Conservation (phyloP, 2,329 filamentous ascomycete species). For the Aspergillus phoenicis region DNA sequence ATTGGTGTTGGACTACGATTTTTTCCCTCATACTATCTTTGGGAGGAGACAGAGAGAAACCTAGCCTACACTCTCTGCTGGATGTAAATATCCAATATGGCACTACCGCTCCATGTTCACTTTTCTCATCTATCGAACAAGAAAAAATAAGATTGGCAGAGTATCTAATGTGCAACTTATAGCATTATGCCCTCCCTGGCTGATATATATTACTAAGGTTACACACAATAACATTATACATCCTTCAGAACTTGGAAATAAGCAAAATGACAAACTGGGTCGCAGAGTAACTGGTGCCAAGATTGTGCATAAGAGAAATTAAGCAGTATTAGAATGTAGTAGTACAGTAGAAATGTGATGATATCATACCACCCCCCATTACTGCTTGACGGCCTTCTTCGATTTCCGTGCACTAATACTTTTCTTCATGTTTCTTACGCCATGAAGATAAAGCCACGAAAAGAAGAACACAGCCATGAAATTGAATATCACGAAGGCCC, state of each 20-base stretch:
- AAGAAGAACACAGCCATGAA: conserved; percentile 57
- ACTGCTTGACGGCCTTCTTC: conserved; percentile 17
- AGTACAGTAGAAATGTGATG: neutral
- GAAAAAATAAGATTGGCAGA: neutral
- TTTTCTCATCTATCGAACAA: neutral
- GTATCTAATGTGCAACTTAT: neutral
- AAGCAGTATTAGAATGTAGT: neutral
- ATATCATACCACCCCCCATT: neutral
- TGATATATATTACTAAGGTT: neutral
- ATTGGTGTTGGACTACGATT: neutral
- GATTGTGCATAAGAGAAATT: neutral
- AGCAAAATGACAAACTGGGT: neutral
- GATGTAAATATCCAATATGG: neutral
- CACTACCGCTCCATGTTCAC: neutral
- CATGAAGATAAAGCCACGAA: conserved; percentile 58
- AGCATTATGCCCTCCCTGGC: neutral
- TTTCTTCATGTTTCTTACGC: conserved; percentile 33
- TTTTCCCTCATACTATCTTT: no score
- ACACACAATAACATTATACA: neutral
- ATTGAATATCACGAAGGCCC: conserved; percentile 66
- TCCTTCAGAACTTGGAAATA: neutral
- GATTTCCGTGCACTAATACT: conserved; percentile 37
- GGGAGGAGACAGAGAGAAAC: neutral
- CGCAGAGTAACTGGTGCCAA: neutral
- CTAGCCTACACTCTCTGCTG: neutral